Conservation (phyloP, 2,329 filamentous ascomycete species). For the Arthrobotrys iridis region DNA sequence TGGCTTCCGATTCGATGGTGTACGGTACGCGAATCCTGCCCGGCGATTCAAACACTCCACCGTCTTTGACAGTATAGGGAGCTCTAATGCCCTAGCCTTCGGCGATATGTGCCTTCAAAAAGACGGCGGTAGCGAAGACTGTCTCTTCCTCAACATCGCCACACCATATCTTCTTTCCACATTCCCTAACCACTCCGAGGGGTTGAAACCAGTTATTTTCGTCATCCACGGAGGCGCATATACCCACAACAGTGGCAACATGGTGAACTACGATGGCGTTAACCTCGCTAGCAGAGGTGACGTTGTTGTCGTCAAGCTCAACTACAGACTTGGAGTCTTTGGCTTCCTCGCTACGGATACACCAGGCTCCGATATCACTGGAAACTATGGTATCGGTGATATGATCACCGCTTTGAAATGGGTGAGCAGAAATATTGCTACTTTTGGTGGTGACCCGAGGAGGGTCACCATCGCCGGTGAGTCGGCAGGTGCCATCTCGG, state of each 20-base stretch:
- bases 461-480: slow-evolving; percentile 85
- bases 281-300: slow-evolving; percentile 65
- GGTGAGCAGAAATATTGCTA: slow-evolving; percentile 74
- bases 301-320: slow-evolving; percentile 64
- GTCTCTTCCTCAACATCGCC: slow-evolving; percentile 64
- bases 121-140: slow-evolving; percentile 63
- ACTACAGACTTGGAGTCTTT: slow-evolving; percentile 60
- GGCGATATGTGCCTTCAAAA: slow-evolving; percentile 63
- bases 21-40: slow-evolving; percentile 65
- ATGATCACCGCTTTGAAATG: slow-evolving; percentile 66
- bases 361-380: slow-evolving; percentile 62
- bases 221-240: slow-evolving; percentile 65
- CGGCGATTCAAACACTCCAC: slow-evolving; percentile 64
- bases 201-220: slow-evolving; percentile 64
- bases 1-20: slow-evolving; percentile 66
- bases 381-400: slow-evolving; percentile 66
- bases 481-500: slow-evolving; percentile 68
- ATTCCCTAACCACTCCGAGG: slow-evolving; percentile 26
- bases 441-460: slow-evolving; percentile 79
- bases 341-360: slow-evolving; percentile 59
- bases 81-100: slow-evolving; percentile 61
- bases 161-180: slow-evolving; percentile 33
- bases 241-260: slow-evolving; percentile 61
- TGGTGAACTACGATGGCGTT: slow-evolving; percentile 63
- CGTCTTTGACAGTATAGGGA: slow-evolving; percentile 61